Conservation (phyloP, 306 rosid species). For the Ceratonia siliqua region DNA sequence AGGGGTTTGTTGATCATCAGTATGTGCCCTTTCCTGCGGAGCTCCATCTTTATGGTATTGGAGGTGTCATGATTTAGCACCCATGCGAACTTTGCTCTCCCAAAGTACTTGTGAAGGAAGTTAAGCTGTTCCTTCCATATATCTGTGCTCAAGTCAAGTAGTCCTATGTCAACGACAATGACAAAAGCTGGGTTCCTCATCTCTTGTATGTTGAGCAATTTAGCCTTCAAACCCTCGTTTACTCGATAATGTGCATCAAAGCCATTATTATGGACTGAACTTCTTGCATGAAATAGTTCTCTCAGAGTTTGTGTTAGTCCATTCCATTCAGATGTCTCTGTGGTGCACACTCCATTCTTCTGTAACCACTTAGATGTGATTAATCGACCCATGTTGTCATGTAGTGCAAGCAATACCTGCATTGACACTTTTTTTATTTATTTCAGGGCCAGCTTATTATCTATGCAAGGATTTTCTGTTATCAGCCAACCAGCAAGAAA, state of each 20-base stretch:
- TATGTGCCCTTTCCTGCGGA: constrained; percentile 73
- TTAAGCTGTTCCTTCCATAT: constrained; percentile 96
- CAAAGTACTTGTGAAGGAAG: constrained; percentile 76
- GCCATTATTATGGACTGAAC: constrained; percentile 45
- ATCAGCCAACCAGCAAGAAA: background rate
- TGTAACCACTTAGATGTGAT: constrained; percentile 78
- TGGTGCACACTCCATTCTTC: constrained; percentile 64
- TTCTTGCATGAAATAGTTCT: constrained; percentile 70
- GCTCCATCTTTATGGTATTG: constrained; percentile 80
- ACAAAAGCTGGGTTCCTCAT: constrained; percentile 65
- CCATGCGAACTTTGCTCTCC: constrained; percentile 91
- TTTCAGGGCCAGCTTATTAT: constrained; percentile 28
- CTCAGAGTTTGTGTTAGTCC: constrained; percentile 81
- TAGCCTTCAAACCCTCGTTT: constrained; percentile 56
- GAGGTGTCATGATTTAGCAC: constrained; percentile 88
- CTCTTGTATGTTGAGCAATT: constrained; percentile 57
- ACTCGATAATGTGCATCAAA: constrained; percentile 60
- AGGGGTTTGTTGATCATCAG: constrained; percentile 81
- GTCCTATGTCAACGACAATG: constrained; percentile 78
- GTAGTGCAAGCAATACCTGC: constrained; percentile 86
- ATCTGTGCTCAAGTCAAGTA: constrained; percentile 95
- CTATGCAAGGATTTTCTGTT: background rate
- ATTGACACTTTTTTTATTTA: constrained; percentile 38
- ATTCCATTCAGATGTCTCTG: constrained; percentile 96
- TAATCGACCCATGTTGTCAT: constrained; percentile 69